Conservation (phyloP, 208 protist species). For the Trypanosoma lewisi region DNA sequence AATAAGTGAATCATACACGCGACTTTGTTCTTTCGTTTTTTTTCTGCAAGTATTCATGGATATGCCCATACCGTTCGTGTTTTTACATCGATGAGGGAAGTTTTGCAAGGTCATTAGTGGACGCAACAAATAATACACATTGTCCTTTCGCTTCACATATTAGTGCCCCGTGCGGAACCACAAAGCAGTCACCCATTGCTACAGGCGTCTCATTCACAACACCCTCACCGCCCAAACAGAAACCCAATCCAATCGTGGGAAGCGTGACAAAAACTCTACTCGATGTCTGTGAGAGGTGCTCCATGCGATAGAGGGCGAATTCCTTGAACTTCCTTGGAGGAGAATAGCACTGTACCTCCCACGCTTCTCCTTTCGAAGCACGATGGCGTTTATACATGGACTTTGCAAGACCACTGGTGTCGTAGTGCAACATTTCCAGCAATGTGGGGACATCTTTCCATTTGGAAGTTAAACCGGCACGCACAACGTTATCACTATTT, state of each 20-base stretch:
- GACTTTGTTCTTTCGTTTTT: not conserved
- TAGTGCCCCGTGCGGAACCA: constrained; percentile 70
- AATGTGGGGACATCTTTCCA: constrained; percentile 95
- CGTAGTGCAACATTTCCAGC: constrained; percentile 91
- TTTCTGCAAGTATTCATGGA: not conserved
- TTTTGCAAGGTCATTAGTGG: constrained; percentile 49
- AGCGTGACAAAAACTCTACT: constrained; percentile 42
- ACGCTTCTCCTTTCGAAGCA: constrained; percentile 31
- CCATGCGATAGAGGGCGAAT: constrained; percentile 79
- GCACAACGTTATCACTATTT: constrained; percentile 96
- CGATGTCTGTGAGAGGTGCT: constrained; percentile 31
- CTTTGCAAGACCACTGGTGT: constrained; percentile 57
- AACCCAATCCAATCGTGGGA: constrained; percentile 84
- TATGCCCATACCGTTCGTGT: not conserved
- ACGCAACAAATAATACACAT: constrained; percentile 80
- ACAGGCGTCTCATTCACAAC: constrained; percentile 71
- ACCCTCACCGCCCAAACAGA: constrained; percentile 69
- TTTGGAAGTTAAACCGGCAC: constrained; percentile 97
- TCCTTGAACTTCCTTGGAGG: constrained; percentile 79
- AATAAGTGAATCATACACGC: constrained; percentile 19
- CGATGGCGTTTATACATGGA: constrained; percentile 46
- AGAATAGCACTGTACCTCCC: constrained; percentile 84
- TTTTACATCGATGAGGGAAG: constrained; percentile 17
- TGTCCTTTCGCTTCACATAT: constrained; percentile 50
- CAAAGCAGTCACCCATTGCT: constrained; percentile 69